A percentile compares a stretch with the other conserved stretches of the same genome.
phyloP scores from a whole-genome alignment of 2,329 filamentous ascomycete genomes.

The Aspergillus quadricinctus region DNA sequence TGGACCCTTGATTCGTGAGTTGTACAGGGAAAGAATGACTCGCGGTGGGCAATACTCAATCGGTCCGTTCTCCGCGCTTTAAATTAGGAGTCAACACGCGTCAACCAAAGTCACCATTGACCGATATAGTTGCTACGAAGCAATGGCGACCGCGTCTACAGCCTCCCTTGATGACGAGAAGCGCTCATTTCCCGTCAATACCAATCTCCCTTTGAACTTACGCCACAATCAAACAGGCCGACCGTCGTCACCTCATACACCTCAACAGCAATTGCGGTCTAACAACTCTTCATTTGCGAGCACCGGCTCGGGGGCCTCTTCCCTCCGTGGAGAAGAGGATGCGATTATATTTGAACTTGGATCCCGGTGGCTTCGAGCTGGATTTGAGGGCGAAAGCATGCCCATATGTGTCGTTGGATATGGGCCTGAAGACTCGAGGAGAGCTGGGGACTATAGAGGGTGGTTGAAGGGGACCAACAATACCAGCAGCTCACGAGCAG shows the following conservation, averaged over 20 bases:
- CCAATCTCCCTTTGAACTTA: conserved; percentile 21
- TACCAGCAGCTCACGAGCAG: conserved; percentile 26
- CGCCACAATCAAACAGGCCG: conserved; percentile 27
- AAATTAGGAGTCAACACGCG: conserved; percentile 3
- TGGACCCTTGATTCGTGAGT: not conserved
- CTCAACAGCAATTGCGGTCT: conserved; percentile 43
- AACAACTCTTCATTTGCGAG: conserved; percentile 50
- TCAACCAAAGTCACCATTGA: not conserved
- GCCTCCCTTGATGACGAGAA: conserved; percentile 23
- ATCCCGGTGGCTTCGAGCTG: conserved; percentile 70
- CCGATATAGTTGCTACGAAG: conserved; percentile 6
- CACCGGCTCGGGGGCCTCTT: conserved; percentile 54
- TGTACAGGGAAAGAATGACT: conserved; percentile 10
- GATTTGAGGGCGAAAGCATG: conserved; percentile 77
- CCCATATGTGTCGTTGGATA: conserved; percentile 70
- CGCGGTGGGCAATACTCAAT: not conserved
- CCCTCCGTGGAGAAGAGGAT: conserved; percentile 73
- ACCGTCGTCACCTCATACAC: conserved; percentile 58
- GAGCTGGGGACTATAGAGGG: conserved; percentile 74
- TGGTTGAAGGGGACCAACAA: conserved; percentile 57
- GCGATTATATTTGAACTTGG: conserved; percentile 78
- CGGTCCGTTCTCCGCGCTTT: conserved; percentile 11
- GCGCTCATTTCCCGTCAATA: conserved; percentile 16
- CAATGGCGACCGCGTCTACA: conserved; percentile 17
- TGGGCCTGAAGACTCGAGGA: conserved; percentile 68